Conservation (phyloP, 2,329 filamentous ascomycete species). For the Hirsutella rhossiliensis region DNA sequence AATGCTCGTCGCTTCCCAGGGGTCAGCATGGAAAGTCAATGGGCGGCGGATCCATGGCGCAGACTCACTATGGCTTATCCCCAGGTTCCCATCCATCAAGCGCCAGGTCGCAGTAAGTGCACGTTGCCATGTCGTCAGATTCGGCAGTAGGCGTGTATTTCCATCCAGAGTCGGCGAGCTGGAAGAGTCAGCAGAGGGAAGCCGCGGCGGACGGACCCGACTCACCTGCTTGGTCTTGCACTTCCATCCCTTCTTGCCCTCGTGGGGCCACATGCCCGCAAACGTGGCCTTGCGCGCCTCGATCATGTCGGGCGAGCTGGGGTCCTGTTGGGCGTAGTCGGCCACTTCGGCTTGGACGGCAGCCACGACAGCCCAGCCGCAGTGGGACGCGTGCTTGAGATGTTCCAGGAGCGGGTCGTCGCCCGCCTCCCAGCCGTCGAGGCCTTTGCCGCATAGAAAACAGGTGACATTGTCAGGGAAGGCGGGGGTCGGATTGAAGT, state of each 20-base stretch:
- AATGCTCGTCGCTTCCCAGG: slow-evolving; percentile 64
- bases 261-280: slow-evolving; percentile 76
- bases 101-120: slow-evolving; percentile 78
- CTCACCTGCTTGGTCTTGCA: slow-evolving; percentile 78
- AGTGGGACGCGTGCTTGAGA: slow-evolving; percentile 66
- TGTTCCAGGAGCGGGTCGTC: slow-evolving; percentile 82
- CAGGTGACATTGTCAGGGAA: slow-evolving; percentile 83
- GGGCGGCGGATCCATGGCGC: not conserved
- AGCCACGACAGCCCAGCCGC: slow-evolving; percentile 73
- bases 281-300: slow-evolving; percentile 78
- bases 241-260: slow-evolving; percentile 76
- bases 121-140: slow-evolving; percentile 81
- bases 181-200: slow-evolving; percentile 3
- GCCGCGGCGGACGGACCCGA: not conserved
- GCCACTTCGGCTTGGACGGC: slow-evolving; percentile 49
- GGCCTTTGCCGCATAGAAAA: slow-evolving; percentile 70
- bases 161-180: slow-evolving; percentile 90
- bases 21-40: slow-evolving; percentile 10
- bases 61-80: slow-evolving; percentile 70
- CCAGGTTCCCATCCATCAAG: slow-evolving; percentile 91
- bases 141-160: slow-evolving; percentile 78
- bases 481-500: slow-evolving; percentile 62
- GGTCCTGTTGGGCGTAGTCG: slow-evolving; percentile 59
- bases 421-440: slow-evolving; percentile 85
- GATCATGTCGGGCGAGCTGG: slow-evolving; percentile 56